A percentile compares a stretch with the other conserved stretches of the same genome.
phyloP scores from a whole-genome alignment of 2,329 filamentous ascomycete species.

The Trichoderma polysporum region DNA sequence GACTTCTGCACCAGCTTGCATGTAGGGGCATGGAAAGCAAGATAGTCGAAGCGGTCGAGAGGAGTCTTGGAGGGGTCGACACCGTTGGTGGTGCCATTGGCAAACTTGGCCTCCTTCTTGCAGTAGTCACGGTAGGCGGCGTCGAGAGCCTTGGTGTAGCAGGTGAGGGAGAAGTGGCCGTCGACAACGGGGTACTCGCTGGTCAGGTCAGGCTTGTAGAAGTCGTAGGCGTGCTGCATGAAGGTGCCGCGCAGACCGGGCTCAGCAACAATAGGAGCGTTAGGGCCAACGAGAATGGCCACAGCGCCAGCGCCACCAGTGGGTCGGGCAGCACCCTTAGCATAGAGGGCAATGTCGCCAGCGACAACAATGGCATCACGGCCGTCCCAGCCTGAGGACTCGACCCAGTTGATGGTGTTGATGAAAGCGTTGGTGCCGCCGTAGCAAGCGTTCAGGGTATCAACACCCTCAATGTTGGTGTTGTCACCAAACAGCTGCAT shows the following conservation, averaged over 20 bases:
- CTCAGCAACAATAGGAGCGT: conserved; percentile 75
- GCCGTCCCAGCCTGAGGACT: conserved; percentile 85
- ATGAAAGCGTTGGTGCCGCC: conserved; percentile 82
- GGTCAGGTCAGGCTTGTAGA: conserved; percentile 86
- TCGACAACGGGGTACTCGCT: conserved; percentile 87
- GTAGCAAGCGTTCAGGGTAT: conserved; percentile 84
- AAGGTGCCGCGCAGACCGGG: conserved; percentile 76
- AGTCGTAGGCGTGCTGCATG: conserved; percentile 84
- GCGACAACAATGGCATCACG: conserved; percentile 77
- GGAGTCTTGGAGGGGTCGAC: conserved; percentile 54
- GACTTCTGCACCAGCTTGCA: conserved; percentile 88
- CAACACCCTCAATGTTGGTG: conserved; percentile 79
- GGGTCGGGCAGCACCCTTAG: conserved; percentile 77
- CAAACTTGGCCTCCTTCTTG: conserved; percentile 64
- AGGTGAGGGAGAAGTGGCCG: conserved; percentile 78
- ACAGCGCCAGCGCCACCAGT: conserved; percentile 79
- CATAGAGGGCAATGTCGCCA: conserved; percentile 82
- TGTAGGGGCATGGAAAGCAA: conserved; percentile 79
- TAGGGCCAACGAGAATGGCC: conserved; percentile 74
- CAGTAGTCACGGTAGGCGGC: conserved; percentile 79
- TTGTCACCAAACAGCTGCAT: conserved; percentile 86
- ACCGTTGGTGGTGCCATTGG: conserved; percentile 55
- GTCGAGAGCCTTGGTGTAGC: conserved; percentile 79
- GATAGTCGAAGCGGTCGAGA: conserved; percentile 79
- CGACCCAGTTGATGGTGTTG: conserved; percentile 82